Evolutionary conservation across 495 filamentous ascomycete genomes (phyloP).

Genomic region (Annulohypoxylon moriforme): DNA sequence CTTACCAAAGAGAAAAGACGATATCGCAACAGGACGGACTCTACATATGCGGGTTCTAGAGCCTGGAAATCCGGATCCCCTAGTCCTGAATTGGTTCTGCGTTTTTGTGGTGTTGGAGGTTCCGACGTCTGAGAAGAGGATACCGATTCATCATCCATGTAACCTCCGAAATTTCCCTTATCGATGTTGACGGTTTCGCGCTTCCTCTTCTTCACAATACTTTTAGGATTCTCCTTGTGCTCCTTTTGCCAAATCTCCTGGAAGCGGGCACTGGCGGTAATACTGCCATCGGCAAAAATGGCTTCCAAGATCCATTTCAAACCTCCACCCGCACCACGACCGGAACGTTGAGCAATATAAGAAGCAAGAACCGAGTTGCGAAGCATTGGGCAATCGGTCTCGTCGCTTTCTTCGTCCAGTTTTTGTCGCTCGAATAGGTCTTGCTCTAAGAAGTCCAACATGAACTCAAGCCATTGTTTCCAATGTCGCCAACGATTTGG

Average conservation of each 20-base stretch:
- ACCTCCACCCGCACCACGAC: slow-evolving; percentile 50
- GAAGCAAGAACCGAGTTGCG: slow-evolving; percentile 47
- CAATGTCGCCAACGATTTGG: slow-evolving; percentile 82
- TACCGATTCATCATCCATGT: slow-evolving; percentile 54
- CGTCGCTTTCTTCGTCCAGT: slow-evolving; percentile 44
- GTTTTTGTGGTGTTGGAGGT: slow-evolving; percentile 48
- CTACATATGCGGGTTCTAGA: slow-evolving; percentile 58
- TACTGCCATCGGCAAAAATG: slow-evolving; percentile 55
- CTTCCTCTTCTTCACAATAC: slow-evolving; percentile 62
- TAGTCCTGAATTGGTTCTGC: slow-evolving; percentile 29
- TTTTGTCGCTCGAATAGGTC: slow-evolving; percentile 74
- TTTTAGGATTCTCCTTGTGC: slow-evolving; percentile 48
- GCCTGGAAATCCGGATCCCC: slow-evolving; percentile 42
- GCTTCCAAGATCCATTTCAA: slow-evolving; percentile 57
- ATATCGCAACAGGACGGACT: slow-evolving; percentile 71
- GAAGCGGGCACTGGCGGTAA: slow-evolving; percentile 51
- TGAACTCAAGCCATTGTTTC: slow-evolving; percentile 82
- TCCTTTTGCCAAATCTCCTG: slow-evolving; percentile 64
- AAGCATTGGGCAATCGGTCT: slow-evolving; percentile 48
- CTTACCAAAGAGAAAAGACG: slow-evolving; percentile 65
- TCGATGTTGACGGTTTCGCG: slow-evolving; percentile 59
- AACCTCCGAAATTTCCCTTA: slow-evolving; percentile 58
- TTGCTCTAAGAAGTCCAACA: slow-evolving; percentile 79
- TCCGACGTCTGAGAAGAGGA: slow-evolving; percentile 49
- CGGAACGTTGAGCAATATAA: slow-evolving; percentile 51